Evolutionary conservation across 176 grass and related monocot species (phyloP).

Genomic region (Saccharum officinarum): DNA sequence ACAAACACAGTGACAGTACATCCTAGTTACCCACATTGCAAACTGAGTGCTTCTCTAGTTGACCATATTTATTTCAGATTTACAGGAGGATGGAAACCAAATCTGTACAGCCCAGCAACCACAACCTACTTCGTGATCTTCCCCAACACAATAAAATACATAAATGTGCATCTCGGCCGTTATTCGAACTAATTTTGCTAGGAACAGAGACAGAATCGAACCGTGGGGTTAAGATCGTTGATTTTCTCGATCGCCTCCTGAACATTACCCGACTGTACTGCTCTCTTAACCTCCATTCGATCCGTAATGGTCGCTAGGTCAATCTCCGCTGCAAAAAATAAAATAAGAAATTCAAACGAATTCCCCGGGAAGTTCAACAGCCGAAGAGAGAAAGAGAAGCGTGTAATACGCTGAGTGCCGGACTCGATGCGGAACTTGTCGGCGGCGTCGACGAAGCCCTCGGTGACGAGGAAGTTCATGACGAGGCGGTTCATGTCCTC

Average conservation of each 20-base stretch:
- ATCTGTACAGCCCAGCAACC: background rate
- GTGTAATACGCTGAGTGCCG: conserved; percentile 76
- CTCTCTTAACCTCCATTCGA: conserved; percentile 89
- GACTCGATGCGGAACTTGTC: conserved; percentile 95
- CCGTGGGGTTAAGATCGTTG: conserved; percentile 94
- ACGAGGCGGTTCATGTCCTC: conserved; percentile 93
- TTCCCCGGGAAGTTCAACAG: background rate
- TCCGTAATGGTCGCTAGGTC: conserved; percentile 88
- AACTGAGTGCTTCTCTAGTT: background rate
- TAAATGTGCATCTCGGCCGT: background rate
- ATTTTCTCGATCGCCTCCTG: conserved; percentile 98
- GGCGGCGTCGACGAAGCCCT: conserved; percentile 89
- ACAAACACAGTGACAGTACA: background rate
- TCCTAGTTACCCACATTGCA: background rate
- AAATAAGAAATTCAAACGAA: background rate
- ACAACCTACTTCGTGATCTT: background rate
- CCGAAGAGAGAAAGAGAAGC: background rate
- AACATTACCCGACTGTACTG: conserved; percentile 92
- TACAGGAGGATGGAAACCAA: background rate
- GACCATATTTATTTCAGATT: background rate
- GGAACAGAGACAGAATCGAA: conserved; percentile 34
- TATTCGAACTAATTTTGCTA: background rate
- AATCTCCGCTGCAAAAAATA: conserved; percentile 72
- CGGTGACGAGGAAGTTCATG: conserved; percentile 95
- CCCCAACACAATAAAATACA: background rate